These are phyloP conservation scores for Evernia prunastri DNA, from an alignment of 495 filamentous ascomycete genomes.

Conservation along the genomic window DNA sequence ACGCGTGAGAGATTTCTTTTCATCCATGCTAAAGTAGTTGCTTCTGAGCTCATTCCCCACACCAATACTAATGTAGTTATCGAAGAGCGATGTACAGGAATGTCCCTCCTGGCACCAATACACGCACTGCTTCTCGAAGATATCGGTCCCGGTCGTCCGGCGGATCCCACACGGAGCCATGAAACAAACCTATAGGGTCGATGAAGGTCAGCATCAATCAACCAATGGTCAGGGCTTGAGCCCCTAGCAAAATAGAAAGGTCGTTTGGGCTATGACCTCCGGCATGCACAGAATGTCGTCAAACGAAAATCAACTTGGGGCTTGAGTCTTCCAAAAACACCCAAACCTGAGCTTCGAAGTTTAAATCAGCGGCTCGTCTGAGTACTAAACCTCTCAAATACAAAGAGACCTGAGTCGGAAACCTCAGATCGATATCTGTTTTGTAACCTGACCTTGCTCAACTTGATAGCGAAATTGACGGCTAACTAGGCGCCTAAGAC, in stretches of 20 bases:
- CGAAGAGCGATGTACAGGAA: background rate
- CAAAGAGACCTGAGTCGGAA: too few relatives aligned
- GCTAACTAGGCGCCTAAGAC: background rate
- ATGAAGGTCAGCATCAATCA: background rate
- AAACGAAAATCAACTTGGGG: too few relatives aligned
- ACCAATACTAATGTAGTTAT: background rate
- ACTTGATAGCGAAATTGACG: background rate
- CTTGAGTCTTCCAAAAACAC: too few relatives aligned
- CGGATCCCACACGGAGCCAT: conserved; percentile 3
- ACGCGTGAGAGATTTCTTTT: too few relatives aligned
- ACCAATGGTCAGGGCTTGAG: background rate
- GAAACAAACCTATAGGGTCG: background rate
- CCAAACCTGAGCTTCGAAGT: too few relatives aligned
- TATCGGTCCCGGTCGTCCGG: conserved; percentile 3
- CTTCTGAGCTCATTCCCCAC: too few relatives aligned
- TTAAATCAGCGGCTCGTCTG: too few relatives aligned
- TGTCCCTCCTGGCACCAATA: conserved; percentile 1
- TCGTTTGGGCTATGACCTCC: background rate
- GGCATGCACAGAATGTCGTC: background rate
- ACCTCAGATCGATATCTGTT: too few relatives aligned
- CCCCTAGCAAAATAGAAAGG: too few relatives aligned
- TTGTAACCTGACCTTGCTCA: background rate
- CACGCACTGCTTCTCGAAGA: background rate
- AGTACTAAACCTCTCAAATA: too few relatives aligned
- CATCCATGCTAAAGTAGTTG: too few relatives aligned